Base-by-base conservation (phyloP, 2,329 filamentous ascomycete species). In the Neurospora sp. region DNA sequence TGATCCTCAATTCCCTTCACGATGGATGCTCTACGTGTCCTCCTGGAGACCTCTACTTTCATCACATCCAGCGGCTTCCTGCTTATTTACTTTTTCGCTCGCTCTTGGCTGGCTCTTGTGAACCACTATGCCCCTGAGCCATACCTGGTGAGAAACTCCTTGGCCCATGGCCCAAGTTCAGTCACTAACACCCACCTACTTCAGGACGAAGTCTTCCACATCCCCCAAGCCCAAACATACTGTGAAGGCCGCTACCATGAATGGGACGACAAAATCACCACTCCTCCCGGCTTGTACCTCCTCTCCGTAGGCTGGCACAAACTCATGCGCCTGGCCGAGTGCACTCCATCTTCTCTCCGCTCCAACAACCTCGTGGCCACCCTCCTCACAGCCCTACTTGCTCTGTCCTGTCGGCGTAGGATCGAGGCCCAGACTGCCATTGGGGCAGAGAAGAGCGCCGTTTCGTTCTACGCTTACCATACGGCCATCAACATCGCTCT, bases 251-350 rank as follows among this genome's bases (percentile, higher is more conserved):
- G 86, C 69, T 97, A 91, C 82, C 78, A 80, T 12, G 85, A 92
- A 69, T 99, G 96, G 96, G 94, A 99, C 80, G 91, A 95, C 71
- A 99, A 98, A 79, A 96, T 99, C 77, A 99, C 96, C 0, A 99
- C 96, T 1, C 96, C 96, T 0, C 95, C 96, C 0, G 96, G 94
- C 40, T 82, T 99, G 82, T 93, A 87, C 71, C 73, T 83, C 17
- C 72, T 86, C 5, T 85, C 84, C 0, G 78, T 82, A n/a, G 41
- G 79, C 1, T 79, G 79, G 57, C 77, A 79, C 40, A 80, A 77
- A 67, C 28, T 81, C 1, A 72, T 76, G 1, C 71, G 76, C 37
- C 36, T 76, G 11, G 71, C 77, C 1, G 68, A 72, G 28, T 85
- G 83, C 71, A 79, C 78, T 2, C 76, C 81, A 8, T 79, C 79